These are phyloP conservation scores for Flueggea neowawraea DNA, from an alignment of 441 rosid genomes.

Conservation along the genomic window DNA sequence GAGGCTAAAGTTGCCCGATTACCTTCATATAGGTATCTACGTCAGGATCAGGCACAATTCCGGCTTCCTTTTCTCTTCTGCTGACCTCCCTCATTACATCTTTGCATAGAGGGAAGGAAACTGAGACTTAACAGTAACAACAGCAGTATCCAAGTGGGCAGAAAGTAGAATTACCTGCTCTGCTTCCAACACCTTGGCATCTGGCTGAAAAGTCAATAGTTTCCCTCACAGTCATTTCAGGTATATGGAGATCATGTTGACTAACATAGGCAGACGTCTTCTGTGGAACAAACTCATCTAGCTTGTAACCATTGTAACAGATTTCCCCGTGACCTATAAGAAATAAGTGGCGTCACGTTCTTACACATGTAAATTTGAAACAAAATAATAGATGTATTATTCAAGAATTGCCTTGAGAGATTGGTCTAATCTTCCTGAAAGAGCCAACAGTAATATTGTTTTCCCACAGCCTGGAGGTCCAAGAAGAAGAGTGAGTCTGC, in stretches of 20 bases:
- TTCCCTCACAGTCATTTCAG: conserved; percentile 66
- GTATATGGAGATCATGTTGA: conserved; percentile 58
- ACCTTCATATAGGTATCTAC: conserved; percentile 77
- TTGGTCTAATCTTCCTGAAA: conserved; percentile 69
- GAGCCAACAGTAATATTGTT: conserved; percentile 71
- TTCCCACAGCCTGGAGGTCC: conserved; percentile 95
- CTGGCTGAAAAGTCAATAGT: conserved; percentile 50
- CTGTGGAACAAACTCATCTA: conserved; percentile 55
- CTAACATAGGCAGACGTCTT: conserved; percentile 63
- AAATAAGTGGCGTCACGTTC: not conserved
- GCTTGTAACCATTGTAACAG: conserved; percentile 61
- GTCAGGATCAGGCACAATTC: conserved; percentile 50
- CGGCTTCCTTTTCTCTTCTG: conserved; percentile 30
- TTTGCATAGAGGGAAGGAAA: no score
- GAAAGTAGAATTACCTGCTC: no score
- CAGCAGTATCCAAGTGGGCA: no score
- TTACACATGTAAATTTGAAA: not conserved
- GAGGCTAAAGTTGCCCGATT: no score
- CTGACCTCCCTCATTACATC: no score
- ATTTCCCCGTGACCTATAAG: conserved; percentile 49
- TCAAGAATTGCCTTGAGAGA: conserved; percentile 29
- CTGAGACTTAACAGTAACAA: no score
- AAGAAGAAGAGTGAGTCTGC: conserved; percentile 68
- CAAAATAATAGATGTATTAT: not conserved
- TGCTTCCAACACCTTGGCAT: conserved; percentile 35